Evolutionary conservation across 257 asterid genomes (phyloP).

Genomic region (Ajuga chamaepitys): DNA sequence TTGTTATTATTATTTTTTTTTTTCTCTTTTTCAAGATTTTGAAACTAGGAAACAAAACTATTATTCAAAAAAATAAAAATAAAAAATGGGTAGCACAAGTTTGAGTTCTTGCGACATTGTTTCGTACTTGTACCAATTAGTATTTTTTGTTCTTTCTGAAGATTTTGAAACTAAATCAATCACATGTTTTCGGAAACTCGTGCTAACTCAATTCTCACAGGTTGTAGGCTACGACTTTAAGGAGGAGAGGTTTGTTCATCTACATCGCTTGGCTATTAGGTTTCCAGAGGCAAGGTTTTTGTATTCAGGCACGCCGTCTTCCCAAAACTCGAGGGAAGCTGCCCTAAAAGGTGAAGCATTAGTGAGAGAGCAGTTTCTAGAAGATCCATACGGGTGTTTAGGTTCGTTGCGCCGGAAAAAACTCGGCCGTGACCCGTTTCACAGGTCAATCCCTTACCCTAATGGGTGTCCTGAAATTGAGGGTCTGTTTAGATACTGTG

Average conservation of each 20-base stretch:
- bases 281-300: slow-evolving; percentile 64
- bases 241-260: slow-evolving; percentile 80
- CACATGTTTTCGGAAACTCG: too few relatives aligned
- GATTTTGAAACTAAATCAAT: too few relatives aligned
- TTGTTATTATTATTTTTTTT: too few relatives aligned
- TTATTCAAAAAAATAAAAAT: too few relatives aligned
- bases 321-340: slow-evolving; percentile 65
- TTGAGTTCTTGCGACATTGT: too few relatives aligned
- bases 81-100: too few relatives aligned
- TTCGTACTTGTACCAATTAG: too few relatives aligned
- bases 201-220: too few relatives aligned
- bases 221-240: slow-evolving; percentile 88
- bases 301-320: slow-evolving; percentile 78
- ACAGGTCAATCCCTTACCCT: slow-evolving; percentile 86
- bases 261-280: slow-evolving; percentile 69
- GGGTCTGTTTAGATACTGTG: slow-evolving; percentile 76
- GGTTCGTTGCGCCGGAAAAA: slow-evolving; percentile 70
- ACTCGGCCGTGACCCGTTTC: slow-evolving; percentile 83
- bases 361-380: slow-evolving; percentile 68
- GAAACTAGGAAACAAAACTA: too few relatives aligned
- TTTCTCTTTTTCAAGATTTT: too few relatives aligned
- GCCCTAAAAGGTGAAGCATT: slow-evolving; percentile 85
- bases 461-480: slow-evolving; percentile 88
- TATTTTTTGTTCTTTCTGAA: too few relatives aligned
- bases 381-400: slow-evolving; percentile 81